Conservation (phyloP, 441 rosid genomes). For the Corymbia calophylla region DNA sequence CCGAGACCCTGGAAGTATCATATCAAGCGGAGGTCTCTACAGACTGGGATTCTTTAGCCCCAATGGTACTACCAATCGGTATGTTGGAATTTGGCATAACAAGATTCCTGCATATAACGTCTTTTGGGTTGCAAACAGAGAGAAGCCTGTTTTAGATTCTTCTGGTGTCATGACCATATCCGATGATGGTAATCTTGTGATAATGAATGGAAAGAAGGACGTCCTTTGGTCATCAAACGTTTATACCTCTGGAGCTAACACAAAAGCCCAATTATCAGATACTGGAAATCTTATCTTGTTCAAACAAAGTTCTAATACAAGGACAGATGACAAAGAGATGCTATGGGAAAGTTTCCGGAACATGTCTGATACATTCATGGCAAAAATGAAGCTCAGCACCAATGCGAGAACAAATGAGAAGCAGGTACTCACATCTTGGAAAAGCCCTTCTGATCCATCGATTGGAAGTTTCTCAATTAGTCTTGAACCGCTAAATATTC, state of each 20-base stretch:
- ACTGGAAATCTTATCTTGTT: not conserved
- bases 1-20: not conserved
- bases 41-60: not conserved
- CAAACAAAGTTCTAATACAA: not conserved
- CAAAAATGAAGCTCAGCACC: not conserved
- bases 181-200: not conserved
- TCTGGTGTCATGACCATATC: not conserved
- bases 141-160: not conserved
- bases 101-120: not conserved
- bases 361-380: not conserved
- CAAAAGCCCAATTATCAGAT: not conserved
- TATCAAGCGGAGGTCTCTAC: not conserved
- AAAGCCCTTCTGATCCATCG: conserved; percentile 15
- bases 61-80: not conserved
- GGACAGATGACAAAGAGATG: not conserved
- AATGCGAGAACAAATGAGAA: conserved; percentile 36
- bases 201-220: not conserved
- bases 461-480: not conserved
- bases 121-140: not conserved
- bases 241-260: not conserved
- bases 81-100: not conserved
- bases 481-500: not conserved
- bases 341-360: not conserved
- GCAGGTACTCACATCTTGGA: conserved; percentile 12
- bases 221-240: not conserved